Evolutionary conservation across 1,139 yeast species (phyloP).

Genomic region (Casaregolazyma suthepensis): DNA sequence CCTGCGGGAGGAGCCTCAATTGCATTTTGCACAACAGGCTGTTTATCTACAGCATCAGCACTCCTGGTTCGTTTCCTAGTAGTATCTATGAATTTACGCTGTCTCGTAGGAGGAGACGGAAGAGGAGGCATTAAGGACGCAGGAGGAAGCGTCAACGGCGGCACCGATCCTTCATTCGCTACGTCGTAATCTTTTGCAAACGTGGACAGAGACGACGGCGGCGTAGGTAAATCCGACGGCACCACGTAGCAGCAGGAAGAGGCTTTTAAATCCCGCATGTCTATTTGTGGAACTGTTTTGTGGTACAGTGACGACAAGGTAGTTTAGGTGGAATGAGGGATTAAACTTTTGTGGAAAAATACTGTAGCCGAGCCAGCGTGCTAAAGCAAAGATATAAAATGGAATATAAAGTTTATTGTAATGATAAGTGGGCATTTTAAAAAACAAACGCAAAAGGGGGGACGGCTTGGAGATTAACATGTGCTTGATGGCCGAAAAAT

Average conservation of each 20-base stretch:
- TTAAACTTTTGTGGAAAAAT: not conserved
- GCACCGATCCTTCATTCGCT: not conserved
- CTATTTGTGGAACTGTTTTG: not conserved
- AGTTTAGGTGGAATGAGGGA: not conserved
- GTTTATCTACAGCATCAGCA: not conserved
- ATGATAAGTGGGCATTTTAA: not conserved
- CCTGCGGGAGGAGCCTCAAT: not conserved
- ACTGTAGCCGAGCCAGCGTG: not conserved
- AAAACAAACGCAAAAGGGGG: not conserved
- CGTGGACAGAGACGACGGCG: not conserved
- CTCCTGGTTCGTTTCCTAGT: not conserved
- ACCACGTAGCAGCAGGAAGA: not conserved
- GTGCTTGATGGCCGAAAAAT: not conserved
- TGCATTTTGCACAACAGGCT: not conserved
- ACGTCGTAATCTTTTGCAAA: not conserved
- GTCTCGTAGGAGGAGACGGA: not conserved
- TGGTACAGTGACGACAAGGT: not conserved
- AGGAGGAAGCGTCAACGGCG: constrained; percentile 4
- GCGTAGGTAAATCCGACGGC: not conserved
- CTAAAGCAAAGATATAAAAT: not conserved
- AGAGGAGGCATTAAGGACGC: not conserved
- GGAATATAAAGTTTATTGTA: not conserved
- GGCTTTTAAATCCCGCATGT: not conserved
- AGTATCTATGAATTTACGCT: not conserved
- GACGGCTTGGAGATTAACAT: not conserved